These are phyloP conservation scores for Saturnispora serradocipensis DNA, from an alignment of 805 yeast species.

Conservation along the genomic window DNA sequence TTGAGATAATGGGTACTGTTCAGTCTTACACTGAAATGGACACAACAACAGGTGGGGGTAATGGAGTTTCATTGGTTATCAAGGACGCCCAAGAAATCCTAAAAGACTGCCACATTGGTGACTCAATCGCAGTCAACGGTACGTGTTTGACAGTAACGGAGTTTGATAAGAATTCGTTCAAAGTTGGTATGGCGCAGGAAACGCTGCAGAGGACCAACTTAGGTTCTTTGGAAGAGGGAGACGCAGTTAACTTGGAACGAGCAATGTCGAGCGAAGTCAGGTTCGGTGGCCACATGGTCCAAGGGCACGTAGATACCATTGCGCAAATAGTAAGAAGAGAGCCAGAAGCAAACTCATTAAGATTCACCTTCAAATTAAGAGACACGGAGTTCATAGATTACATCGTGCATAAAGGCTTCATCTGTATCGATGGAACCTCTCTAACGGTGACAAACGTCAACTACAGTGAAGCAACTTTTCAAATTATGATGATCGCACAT, in stretches of 20 bases:
- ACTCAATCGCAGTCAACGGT: conserved; percentile 86
- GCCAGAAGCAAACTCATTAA: conserved; percentile 68
- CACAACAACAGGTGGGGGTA: conserved; percentile 47
- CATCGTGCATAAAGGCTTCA: conserved; percentile 92
- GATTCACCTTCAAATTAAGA: conserved; percentile 63
- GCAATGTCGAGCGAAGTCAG: conserved; percentile 77
- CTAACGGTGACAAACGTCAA: conserved; percentile 80
- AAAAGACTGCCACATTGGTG: conserved; percentile 83
- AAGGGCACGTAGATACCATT: conserved; percentile 92
- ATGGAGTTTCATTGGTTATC: conserved; percentile 66
- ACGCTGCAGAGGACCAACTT: conserved; percentile 76
- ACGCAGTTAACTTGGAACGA: conserved; percentile 78
- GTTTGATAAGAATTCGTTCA: conserved; percentile 51
- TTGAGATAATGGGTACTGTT: conserved; percentile 70
- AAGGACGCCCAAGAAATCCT: conserved; percentile 53
- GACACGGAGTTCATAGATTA: conserved; percentile 55
- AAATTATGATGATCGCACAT: conserved; percentile 85
- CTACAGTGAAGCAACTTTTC: conserved; percentile 45
- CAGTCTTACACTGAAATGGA: conserved; percentile 39
- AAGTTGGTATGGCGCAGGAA: conserved; percentile 90
- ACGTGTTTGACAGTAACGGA: conserved; percentile 88
- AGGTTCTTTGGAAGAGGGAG: conserved; percentile 48
- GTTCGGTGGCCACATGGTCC: conserved; percentile 96
- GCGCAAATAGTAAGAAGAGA: conserved; percentile 49
- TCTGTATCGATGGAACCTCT: conserved; percentile 88